Evolutionary conservation across 345 rosid genomes (phyloP).

Genomic region (Chamaenerion angustifolium): DNA sequence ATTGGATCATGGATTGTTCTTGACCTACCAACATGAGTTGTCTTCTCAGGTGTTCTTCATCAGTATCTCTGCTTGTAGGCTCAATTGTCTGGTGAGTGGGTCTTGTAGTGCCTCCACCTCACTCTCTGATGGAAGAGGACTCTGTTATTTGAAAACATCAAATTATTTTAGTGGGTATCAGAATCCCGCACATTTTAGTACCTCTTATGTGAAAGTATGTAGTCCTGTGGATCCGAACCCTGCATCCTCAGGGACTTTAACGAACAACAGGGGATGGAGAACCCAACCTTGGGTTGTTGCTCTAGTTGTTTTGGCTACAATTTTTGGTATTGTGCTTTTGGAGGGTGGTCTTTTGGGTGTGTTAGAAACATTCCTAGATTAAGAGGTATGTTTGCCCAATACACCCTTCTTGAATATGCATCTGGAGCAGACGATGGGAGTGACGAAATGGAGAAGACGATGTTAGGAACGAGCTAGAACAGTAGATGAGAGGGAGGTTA

Average conservation of each 20-base stretch:
- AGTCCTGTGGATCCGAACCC: conserved; percentile 30
- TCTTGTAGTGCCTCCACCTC: conserved; percentile 42
- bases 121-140: conserved; percentile 43
- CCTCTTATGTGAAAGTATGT: conserved; percentile 50
- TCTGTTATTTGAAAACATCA: conserved; percentile 39
- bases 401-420: conserved; percentile 41
- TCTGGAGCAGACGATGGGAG: too few species aligned
- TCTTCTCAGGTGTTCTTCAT: conserved; percentile 14
- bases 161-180: conserved; percentile 45
- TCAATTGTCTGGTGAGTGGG: conserved; percentile 25
- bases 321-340: conserved; percentile 22
- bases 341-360: conserved; percentile 37
- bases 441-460: too few species aligned
- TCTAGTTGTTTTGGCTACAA: conserved; percentile 15
- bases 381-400: conserved; percentile 28
- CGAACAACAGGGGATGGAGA: conserved; percentile 11
- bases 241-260: conserved; percentile 4
- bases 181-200: conserved; percentile 29
- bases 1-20: conserved; percentile 24
- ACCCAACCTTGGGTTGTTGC: conserved; percentile 24
- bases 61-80: conserved; percentile 35
- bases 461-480: too few species aligned
- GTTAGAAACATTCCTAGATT: conserved; percentile 22
- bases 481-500: too few species aligned
- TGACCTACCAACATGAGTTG: conserved; percentile 20